These are phyloP conservation scores for Hyaloscypha finlandica DNA, from an alignment of 495 filamentous ascomycete genomes.

Conservation along the genomic window DNA sequence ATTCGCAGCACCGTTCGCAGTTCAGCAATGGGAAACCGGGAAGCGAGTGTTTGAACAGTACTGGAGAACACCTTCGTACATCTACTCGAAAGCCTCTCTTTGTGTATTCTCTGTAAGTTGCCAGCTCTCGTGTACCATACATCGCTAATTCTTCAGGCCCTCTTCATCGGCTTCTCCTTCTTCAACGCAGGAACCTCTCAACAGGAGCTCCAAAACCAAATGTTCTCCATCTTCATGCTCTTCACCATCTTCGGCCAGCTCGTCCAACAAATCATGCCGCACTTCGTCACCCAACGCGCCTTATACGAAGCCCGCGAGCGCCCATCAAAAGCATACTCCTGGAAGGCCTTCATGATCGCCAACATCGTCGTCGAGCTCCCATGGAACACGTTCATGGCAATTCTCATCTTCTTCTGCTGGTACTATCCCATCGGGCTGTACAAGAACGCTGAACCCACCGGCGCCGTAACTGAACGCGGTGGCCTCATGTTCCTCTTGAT, in stretches of 20 bases:
- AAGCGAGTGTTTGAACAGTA: conserved; percentile 82
- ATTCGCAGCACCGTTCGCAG: conserved; percentile 56
- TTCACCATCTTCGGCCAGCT: conserved; percentile 71
- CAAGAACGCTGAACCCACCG: conserved; percentile 62
- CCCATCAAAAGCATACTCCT: conserved; percentile 80
- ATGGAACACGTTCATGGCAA: conserved; percentile 71
- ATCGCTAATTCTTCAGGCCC: conserved; percentile 33
- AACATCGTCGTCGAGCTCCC: conserved; percentile 76
- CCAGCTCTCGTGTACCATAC: not conserved
- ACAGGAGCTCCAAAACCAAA: conserved; percentile 84
- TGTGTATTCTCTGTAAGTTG: conserved; percentile 42
- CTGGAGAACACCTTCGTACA: conserved; percentile 85
- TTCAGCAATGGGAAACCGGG: conserved; percentile 56
- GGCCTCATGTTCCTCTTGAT: conserved; percentile 25
- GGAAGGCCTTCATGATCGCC: conserved; percentile 79
- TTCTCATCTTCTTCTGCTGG: conserved; percentile 71
- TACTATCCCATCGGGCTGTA: conserved; percentile 36
- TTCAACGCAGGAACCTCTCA: conserved; percentile 67
- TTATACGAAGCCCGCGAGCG: conserved; percentile 87
- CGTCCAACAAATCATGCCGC: conserved; percentile 82
- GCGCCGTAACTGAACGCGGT: conserved; percentile 30
- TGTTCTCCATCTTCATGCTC: conserved; percentile 85
- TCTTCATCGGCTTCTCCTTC: conserved; percentile 92
- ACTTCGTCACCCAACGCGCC: conserved; percentile 74
- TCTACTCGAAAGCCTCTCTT: conserved; percentile 69